Percentiles rank a stretch among this genome's conserved stretches.
These are phyloP conservation scores for Aspergillus tanneri DNA, from an alignment of 2,329 filamentous ascomycete genomes.

Conservation along the genomic window DNA sequence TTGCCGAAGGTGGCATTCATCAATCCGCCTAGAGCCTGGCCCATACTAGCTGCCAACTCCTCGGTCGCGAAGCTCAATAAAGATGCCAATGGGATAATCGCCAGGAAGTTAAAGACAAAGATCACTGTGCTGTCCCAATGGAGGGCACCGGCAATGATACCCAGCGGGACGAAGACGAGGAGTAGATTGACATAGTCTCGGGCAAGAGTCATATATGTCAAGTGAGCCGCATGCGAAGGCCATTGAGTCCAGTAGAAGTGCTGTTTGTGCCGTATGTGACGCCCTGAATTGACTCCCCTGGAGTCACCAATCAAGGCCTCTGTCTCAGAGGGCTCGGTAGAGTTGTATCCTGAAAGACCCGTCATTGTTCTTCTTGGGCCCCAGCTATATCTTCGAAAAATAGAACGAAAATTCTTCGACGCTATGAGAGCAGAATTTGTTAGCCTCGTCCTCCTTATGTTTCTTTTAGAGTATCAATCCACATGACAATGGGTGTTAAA, in stretches of 20 bases:
- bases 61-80: conserved; percentile 65
- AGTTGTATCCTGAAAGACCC: conserved; percentile 30
- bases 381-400: conserved; percentile 33
- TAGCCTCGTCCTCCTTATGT: conserved; percentile 6
- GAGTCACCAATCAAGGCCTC: conserved; percentile 32
- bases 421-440: conserved; percentile 18
- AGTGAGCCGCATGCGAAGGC: conserved; percentile 39
- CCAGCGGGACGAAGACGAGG: conserved; percentile 63
- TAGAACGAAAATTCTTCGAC: conserved; percentile 28
- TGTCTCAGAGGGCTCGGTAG: conserved; percentile 34
- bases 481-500: neutral
- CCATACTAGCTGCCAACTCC: conserved; percentile 60
- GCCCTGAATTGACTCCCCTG: conserved; percentile 20
- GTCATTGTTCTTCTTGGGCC: conserved; percentile 33
- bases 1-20: conserved; percentile 68
- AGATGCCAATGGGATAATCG: conserved; percentile 62
- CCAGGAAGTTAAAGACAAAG: conserved; percentile 64
- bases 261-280: conserved; percentile 35
- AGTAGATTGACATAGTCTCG: conserved; percentile 60
- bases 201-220: conserved; percentile 46
- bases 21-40: conserved; percentile 61
- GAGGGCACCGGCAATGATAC: conserved; percentile 62
- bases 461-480: neutral
- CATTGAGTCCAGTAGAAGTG: conserved; percentile 39
- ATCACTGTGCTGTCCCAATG: conserved; percentile 57